These are phyloP conservation scores for Paecilomyces fulvus DNA, from an alignment of 2,329 filamentous ascomycete genomes.

Conservation along the genomic window DNA sequence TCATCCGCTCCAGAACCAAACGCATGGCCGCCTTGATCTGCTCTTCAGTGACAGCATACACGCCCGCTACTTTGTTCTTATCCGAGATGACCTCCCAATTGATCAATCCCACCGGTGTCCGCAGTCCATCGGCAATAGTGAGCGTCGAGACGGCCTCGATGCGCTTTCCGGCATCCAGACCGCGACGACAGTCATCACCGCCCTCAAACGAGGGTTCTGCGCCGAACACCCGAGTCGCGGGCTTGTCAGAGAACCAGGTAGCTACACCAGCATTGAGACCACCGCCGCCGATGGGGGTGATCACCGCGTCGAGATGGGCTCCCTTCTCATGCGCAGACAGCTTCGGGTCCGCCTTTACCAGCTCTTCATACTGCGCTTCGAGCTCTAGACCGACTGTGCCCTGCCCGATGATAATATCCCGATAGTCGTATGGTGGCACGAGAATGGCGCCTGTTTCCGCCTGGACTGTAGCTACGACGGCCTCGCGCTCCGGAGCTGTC, in stretches of 20 bases:
- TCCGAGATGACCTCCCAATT: conserved; percentile 75
- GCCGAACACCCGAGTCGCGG: conserved; percentile 65
- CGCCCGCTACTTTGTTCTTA: conserved; percentile 56
- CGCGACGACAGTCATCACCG: conserved; percentile 71
- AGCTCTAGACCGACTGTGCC: conserved; percentile 84
- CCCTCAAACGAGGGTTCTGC: conserved; percentile 77
- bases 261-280: conserved; percentile 80
- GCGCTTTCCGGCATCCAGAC: conserved; percentile 55
- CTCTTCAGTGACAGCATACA: conserved; percentile 69
- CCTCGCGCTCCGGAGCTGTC: conserved; percentile 73
- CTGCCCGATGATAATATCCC: conserved; percentile 84
- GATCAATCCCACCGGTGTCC: conserved; percentile 68
- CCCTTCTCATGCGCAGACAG: conserved; percentile 15
- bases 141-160: conserved; percentile 62
- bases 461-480: conserved; percentile 61
- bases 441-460: conserved; percentile 65
- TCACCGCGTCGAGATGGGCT: conserved; percentile 55
- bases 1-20: conserved; percentile 77
- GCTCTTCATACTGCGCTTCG: conserved; percentile 58
- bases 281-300: conserved; percentile 79
- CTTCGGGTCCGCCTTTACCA: conserved; percentile 35
- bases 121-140: conserved; percentile 81
- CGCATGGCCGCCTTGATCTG: conserved; percentile 71
- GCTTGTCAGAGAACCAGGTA: conserved; percentile 60
- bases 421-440: conserved; percentile 87